phyloP scores from a whole-genome alignment of 2,329 filamentous ascomycete genomes.

The Claviceps sp. region DNA sequence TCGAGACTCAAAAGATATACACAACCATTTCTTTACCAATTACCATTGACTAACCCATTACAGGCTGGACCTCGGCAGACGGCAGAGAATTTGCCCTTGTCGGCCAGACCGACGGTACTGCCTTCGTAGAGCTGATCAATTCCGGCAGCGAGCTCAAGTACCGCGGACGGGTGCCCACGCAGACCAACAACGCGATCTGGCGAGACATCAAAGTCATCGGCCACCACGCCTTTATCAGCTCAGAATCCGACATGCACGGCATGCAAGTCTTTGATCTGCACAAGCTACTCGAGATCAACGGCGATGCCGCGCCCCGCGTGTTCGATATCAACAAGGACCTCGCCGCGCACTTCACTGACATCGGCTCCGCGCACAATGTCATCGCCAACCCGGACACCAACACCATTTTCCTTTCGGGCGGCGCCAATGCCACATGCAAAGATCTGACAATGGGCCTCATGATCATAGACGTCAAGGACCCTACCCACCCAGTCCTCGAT shows the following conservation, averaged over 20 bases:
- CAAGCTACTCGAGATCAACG: slow-evolving; percentile 26
- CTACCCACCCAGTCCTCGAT: slow-evolving; percentile 33
- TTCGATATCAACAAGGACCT: slow-evolving; percentile 20
- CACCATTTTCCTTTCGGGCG: slow-evolving; percentile 29
- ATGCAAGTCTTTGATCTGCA: slow-evolving; percentile 52
- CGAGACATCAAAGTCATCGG: slow-evolving; percentile 28
- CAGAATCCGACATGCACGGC: slow-evolving; percentile 34
- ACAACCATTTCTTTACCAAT: no score
- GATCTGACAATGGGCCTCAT: slow-evolving; percentile 35
- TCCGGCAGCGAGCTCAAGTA: slow-evolving; percentile 27
- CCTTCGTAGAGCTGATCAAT: slow-evolving; percentile 30
- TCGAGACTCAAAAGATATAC: no score
- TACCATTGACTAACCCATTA: background rate
- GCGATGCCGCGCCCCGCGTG: slow-evolving; percentile 22
- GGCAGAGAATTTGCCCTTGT: slow-evolving; percentile 32
- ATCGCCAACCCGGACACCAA: slow-evolving; percentile 24
- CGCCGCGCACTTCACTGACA: slow-evolving; percentile 19
- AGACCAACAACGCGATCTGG: slow-evolving; percentile 22
- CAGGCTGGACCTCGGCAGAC: slow-evolving; percentile 8
- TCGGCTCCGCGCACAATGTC: slow-evolving; percentile 33
- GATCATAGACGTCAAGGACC: slow-evolving; percentile 41
- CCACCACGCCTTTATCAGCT: slow-evolving; percentile 23
- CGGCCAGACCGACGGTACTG: slow-evolving; percentile 32
- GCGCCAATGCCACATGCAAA: slow-evolving; percentile 12
- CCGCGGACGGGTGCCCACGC: slow-evolving; percentile 29